Evolutionary conservation across 148 eudicot species (phyloP), one percentile per base, ranked within the genome.

Genomic region (Amaranthus hypochondriacus): DNA sequence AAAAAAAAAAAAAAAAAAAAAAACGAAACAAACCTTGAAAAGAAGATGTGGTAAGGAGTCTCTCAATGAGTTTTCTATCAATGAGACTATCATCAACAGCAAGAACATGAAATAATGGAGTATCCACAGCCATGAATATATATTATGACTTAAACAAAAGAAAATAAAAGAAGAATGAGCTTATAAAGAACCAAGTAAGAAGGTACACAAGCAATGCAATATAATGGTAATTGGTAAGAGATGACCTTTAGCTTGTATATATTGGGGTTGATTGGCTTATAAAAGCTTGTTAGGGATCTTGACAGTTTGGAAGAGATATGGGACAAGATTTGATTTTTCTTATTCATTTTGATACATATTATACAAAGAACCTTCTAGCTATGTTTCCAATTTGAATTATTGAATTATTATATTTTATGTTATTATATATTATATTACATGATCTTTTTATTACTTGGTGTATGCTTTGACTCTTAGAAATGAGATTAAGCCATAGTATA

Each of bases 41-140:
- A 63, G 85, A 82, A 2, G 82, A 78, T 5, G 79, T 78, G 44
- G 48, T 75, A 10, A 82, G 80, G 21, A 82, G 75, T 74, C 85
- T 75, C 62, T 82, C 80, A 57, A 82, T 82, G 44, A 82, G 68
- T 73, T 60, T 78, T 52, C 85, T 76, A 63, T 82, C 85, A 50
- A 79, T 79, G 62, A 75, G 15, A 69, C 85, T 82, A 69, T 82
- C 85, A 56, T 82, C 85, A 28, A 82, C 85, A 0, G 82, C 82
- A 55, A 82, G 85, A 43, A 82, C 82, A 72, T 82, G 82, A 61
- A 59, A 82, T 68, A 71, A 28, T 28, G 39, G 78, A 46, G 76
- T 71, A 58, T 67, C 81, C 61, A 81, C 28, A 56, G 75, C 80
- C 75, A 28, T 28, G 39, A 28, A 28, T 28, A 28, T 28, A 28